Conservation (phyloP, 345 rosid genomes). For the Pugionium dolabratum region DNA sequence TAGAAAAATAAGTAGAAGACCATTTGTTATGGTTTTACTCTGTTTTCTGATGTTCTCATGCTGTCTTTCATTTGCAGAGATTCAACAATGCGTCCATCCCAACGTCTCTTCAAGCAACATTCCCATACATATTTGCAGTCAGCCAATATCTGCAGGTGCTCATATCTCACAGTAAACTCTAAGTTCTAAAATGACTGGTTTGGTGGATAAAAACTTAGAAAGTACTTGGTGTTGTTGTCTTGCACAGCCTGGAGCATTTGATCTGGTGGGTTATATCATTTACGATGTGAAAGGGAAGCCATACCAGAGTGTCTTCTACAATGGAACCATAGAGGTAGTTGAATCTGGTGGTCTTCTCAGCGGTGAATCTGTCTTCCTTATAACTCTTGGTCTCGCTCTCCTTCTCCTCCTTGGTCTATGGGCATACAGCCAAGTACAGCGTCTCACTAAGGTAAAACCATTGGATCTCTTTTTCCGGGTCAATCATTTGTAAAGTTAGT, state of each 20-base stretch:
- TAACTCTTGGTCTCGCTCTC: conserved; percentile 83
- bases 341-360: conserved; percentile 84
- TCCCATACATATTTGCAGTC: conserved; percentile 80
- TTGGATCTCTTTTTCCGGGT: neutral
- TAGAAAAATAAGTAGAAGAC: no score
- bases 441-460: conserved; percentile 70
- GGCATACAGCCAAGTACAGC: conserved; percentile 70
- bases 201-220: no score
- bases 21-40: no score
- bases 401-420: conserved; percentile 48
- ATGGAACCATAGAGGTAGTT: conserved; percentile 89
- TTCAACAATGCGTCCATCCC: conserved; percentile 86
- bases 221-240: no score
- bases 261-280: conserved; percentile 82
- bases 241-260: conserved; percentile 82
- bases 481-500: neutral
- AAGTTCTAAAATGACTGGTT: neutral
- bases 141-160: conserved; percentile 89
- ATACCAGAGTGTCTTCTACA: conserved; percentile 74
- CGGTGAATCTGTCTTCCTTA: conserved; percentile 85
- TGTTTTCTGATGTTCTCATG: conserved; percentile 9
- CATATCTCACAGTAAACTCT: no score
- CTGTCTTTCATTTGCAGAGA: conserved; percentile 50
- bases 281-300: conserved; percentile 83
- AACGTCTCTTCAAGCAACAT: conserved; percentile 76